These are phyloP conservation scores for Eimeria falciformis DNA, from an alignment of 169 alveolate species.

Conservation along the genomic window DNA sequence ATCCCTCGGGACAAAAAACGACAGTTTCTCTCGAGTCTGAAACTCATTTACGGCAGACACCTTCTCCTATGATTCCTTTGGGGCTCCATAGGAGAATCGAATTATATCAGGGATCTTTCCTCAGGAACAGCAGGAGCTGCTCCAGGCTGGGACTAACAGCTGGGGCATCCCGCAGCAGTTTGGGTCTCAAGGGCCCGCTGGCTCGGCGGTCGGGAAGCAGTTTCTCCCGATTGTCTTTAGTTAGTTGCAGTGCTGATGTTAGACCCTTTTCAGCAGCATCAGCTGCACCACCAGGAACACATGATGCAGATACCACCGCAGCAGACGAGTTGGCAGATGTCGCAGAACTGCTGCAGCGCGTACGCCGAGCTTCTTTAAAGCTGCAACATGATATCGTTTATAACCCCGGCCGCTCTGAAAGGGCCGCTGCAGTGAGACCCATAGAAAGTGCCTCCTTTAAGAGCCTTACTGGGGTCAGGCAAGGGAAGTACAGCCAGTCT, in stretches of 20 bases:
- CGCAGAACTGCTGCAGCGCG: background rate
- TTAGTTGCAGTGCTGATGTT: background rate
- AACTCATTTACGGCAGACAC: background rate
- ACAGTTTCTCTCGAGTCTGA: background rate
- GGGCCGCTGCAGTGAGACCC: background rate
- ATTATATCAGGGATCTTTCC: background rate
- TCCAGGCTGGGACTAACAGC: background rate
- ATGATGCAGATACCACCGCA: background rate
- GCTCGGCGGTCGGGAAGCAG: background rate
- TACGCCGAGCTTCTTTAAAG: background rate
- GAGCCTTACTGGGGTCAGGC: too few species aligned
- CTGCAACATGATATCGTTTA: background rate
- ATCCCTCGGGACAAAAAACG: background rate
- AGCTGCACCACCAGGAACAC: background rate
- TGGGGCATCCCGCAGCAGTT: background rate
- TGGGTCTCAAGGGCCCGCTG: background rate
- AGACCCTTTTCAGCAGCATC: background rate
- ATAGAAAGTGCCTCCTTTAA: background rate
- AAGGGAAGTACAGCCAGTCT: background rate
- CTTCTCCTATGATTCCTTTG: background rate
- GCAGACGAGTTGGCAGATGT: background rate
- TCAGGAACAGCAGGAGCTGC: conserved; percentile 5
- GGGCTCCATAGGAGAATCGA: background rate
- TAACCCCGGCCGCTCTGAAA: background rate
- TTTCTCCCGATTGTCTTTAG: background rate